Evolutionary conservation across 108 stramenopile genomes (phyloP).

Genomic region (Halocafeteria seosinensis): DNA sequence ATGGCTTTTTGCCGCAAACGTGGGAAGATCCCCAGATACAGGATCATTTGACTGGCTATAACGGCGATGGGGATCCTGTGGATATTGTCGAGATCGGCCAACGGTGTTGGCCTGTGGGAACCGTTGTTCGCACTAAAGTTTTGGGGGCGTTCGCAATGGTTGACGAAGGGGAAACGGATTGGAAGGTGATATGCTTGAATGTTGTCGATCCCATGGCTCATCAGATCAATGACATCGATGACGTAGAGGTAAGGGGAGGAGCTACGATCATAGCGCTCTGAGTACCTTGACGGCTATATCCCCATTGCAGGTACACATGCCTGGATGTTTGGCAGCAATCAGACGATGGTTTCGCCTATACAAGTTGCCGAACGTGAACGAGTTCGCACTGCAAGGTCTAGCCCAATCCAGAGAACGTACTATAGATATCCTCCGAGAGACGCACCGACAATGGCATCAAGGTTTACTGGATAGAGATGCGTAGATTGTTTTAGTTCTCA

Average conservation of each 20-base stretch:
- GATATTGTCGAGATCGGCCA: slow-evolving; percentile 96
- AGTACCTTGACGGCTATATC: too few species aligned
- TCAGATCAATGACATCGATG: slow-evolving; percentile 80
- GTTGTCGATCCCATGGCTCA: slow-evolving; percentile 75
- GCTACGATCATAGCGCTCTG: too few species aligned
- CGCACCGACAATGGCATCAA: too few species aligned
- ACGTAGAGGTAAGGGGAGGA: too few species aligned
- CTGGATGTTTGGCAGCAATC: not conserved
- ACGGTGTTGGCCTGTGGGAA: slow-evolving; percentile 51
- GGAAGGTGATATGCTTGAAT: slow-evolving; percentile 90
- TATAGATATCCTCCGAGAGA: too few species aligned
- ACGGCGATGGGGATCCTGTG: slow-evolving; percentile 94
- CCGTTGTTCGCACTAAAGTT: slow-evolving; percentile 76
- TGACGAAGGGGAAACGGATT: slow-evolving; percentile 99
- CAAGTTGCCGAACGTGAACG: not conserved
- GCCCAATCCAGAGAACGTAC: too few species aligned
- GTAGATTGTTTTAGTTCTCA: too few species aligned
- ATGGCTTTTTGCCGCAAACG: slow-evolving; percentile 95
- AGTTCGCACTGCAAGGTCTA: too few species aligned
- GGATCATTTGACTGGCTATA: slow-evolving; percentile 72
- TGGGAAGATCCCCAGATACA: slow-evolving; percentile 68
- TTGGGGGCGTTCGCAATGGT: slow-evolving; percentile 98
- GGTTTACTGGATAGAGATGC: too few species aligned
- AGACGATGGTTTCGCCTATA: not conserved
- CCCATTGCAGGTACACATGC: not conserved